Percentiles rank a stretch among this genome's conserved stretches.
phyloP scores from a whole-genome alignment of 148 eudicot species.

The Persicaria maculosa region DNA sequence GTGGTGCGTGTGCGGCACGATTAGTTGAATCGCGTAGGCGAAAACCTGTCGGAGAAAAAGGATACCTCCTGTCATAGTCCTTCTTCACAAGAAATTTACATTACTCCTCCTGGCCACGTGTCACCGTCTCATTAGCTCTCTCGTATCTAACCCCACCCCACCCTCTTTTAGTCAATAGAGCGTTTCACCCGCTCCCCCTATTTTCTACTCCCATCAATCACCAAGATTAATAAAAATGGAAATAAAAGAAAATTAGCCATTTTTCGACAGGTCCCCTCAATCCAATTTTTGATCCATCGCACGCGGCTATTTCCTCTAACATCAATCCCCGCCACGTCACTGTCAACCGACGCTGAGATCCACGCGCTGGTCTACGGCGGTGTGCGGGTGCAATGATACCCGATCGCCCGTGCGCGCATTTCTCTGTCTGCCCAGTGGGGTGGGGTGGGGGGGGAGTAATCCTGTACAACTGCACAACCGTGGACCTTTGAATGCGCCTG shows the following conservation, averaged over 20 bases:
- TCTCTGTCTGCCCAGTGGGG: constrained; percentile 6
- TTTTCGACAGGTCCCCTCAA: not conserved
- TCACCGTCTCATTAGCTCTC: not conserved
- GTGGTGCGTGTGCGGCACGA: constrained; percentile 2
- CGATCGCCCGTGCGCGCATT: constrained; percentile 11
- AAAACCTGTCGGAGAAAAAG: constrained; percentile 12
- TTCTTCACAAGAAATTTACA: not conserved
- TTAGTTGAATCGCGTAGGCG: constrained; percentile 2
- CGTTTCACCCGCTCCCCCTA: constrained; percentile 4
- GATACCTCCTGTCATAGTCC: constrained; percentile 3
- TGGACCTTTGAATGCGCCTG: not conserved
- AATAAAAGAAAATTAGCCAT: not conserved
- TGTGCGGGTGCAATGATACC: not conserved
- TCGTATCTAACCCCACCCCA: not conserved
- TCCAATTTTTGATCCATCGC: not conserved
- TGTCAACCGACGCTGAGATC: not conserved
- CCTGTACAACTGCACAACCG: not conserved
- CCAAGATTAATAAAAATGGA: not conserved
- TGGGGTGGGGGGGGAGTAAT: not conserved
- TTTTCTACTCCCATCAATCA: constrained; percentile 9
- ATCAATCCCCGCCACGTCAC: not conserved
- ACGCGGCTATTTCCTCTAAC: not conserved
- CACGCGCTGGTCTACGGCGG: not conserved
- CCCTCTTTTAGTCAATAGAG: not conserved
- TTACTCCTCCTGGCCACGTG: not conserved